phyloP scores from a whole-genome alignment of 2,329 filamentous ascomycete genomes.

The Nigrospora osmanthi region DNA sequence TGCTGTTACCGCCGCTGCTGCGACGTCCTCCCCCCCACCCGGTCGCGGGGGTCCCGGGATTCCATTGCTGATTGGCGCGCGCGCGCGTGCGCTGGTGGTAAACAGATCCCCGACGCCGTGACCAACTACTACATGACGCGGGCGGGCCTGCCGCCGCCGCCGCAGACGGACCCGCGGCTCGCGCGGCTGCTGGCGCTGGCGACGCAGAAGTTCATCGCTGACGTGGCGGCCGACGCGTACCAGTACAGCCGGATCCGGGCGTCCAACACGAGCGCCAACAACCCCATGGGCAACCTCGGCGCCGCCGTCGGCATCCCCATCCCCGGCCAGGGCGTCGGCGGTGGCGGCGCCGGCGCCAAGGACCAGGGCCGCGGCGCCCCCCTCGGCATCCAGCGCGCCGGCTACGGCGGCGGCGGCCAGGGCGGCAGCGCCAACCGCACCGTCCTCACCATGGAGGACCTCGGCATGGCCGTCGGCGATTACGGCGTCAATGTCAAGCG shows the following conservation, averaged over 20 bases:
- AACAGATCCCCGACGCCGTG: constrained; percentile 89
- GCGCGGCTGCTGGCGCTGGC: constrained; percentile 90
- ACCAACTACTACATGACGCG: constrained; percentile 97
- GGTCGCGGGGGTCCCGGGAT: no score
- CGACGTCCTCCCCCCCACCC: no score
- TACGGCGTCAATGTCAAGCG: constrained; percentile 97
- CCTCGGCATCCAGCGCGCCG: constrained; percentile 67
- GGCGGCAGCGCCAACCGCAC: constrained; percentile 85
- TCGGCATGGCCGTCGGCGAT: constrained; percentile 96
- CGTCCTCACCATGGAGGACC: constrained; percentile 95
- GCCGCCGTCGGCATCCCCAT: constrained; percentile 63
- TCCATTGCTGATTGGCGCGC: background rate
- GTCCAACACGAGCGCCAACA: constrained; percentile 81
- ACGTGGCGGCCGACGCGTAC: constrained; percentile 94
- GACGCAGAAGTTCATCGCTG: constrained; percentile 98
- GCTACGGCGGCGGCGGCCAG: constrained; percentile 81
- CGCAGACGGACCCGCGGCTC: constrained; percentile 81
- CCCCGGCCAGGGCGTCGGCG: constrained; percentile 50
- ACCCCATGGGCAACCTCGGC: constrained; percentile 81
- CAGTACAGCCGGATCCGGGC: constrained; percentile 94
- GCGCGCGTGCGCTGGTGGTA: no score
- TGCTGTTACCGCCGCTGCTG: background rate
- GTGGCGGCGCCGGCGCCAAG: constrained; percentile 46
- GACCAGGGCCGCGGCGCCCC: constrained; percentile 51
- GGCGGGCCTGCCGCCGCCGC: constrained; percentile 86